Conservation (phyloP, 2,329 filamentous ascomycete genomes). For the Cladophialophora yegresii region DNA sequence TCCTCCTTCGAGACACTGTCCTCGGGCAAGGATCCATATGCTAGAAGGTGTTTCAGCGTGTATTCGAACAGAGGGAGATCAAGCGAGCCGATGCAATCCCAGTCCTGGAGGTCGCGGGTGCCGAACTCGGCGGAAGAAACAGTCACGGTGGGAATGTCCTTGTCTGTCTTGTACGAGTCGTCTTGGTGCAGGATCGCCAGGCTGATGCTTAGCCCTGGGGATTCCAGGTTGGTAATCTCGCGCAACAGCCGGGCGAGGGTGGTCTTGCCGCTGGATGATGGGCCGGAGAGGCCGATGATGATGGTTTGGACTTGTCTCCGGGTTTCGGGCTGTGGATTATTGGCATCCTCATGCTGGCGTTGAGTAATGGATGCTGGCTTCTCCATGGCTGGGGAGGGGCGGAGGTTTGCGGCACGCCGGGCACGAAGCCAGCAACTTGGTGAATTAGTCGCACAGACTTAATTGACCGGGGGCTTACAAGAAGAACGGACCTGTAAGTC, state of each 20-base stretch:
- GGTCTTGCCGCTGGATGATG: constrained; percentile 92
- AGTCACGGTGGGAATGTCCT: constrained; percentile 54
- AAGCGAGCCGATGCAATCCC: constrained; percentile 84
- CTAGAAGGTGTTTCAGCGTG: constrained; percentile 69
- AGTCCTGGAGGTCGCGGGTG: constrained; percentile 68
- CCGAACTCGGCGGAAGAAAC: constrained; percentile 49
- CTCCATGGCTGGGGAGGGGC: background rate
- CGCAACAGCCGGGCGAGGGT: constrained; percentile 83
- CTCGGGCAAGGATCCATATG: constrained; percentile 59
- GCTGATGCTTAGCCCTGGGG: constrained; percentile 11
- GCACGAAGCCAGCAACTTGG: too few species aligned
- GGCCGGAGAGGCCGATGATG: constrained; percentile 81
- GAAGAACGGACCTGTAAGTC: background rate
- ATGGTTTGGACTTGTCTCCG: constrained; percentile 45
- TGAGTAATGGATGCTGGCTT: background rate
- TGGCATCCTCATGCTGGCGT: background rate
- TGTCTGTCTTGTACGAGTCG: constrained; percentile 82
- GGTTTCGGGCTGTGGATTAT: background rate
- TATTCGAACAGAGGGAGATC: constrained; percentile 68
- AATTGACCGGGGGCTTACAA: too few species aligned
- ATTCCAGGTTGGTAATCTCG: constrained; percentile 66
- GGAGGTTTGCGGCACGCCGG: too few species aligned
- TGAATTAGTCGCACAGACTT: too few species aligned
- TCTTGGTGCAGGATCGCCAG: constrained; percentile 87
- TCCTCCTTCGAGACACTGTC: constrained; percentile 59